A percentile compares a stretch with the other conserved stretches of the same genome.
Conservation (phyloP, 805 yeast genomes). For the Metschnikowia cerradonensis region DNA sequence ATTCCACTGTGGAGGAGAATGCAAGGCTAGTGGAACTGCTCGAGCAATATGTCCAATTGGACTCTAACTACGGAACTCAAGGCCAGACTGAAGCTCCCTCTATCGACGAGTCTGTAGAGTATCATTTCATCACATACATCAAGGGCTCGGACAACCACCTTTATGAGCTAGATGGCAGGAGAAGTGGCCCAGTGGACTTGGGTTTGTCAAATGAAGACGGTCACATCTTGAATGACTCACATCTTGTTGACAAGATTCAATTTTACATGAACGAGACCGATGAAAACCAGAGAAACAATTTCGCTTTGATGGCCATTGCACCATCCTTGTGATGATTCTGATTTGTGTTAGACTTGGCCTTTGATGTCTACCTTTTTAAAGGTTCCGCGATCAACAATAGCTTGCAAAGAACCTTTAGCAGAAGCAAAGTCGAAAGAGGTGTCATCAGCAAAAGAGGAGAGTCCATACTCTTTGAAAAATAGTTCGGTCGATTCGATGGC, state of each 20-base stretch:
- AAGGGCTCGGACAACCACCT: slow-evolving; percentile 53
- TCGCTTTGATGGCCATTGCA: slow-evolving; percentile 74
- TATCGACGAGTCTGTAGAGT: slow-evolving; percentile 46
- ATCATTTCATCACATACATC: slow-evolving; percentile 77
- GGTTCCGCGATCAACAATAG: slow-evolving; percentile 31
- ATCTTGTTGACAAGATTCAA: slow-evolving; percentile 53
- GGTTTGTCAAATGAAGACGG: slow-evolving; percentile 38
- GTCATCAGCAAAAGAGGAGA: slow-evolving; percentile 26
- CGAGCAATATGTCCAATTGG: slow-evolving; percentile 39
- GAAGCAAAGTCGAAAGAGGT: slow-evolving; percentile 29
- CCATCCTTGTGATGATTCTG: slow-evolving; percentile 29
- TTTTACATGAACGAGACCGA: slow-evolving; percentile 63
- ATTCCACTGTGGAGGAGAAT: slow-evolving; percentile 30
- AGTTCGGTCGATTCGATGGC: slow-evolving; percentile 1
- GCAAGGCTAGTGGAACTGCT: slow-evolving; percentile 44
- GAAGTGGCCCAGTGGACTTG: slow-evolving; percentile 68
- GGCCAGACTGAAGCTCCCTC: slow-evolving; percentile 70
- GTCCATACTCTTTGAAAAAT: slow-evolving; percentile 25
- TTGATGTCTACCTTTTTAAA: slow-evolving; percentile 75
- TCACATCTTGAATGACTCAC: slow-evolving; percentile 52
- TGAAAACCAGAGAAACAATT: slow-evolving; percentile 55
- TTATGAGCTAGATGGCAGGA: slow-evolving; percentile 87
- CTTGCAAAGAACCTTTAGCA: slow-evolving; percentile 34
- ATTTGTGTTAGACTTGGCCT: slow-evolving; percentile 61
- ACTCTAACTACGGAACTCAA: slow-evolving; percentile 42